Conservation (phyloP, 2,329 filamentous ascomycete species). For the Bipolaris zeicola region DNA sequence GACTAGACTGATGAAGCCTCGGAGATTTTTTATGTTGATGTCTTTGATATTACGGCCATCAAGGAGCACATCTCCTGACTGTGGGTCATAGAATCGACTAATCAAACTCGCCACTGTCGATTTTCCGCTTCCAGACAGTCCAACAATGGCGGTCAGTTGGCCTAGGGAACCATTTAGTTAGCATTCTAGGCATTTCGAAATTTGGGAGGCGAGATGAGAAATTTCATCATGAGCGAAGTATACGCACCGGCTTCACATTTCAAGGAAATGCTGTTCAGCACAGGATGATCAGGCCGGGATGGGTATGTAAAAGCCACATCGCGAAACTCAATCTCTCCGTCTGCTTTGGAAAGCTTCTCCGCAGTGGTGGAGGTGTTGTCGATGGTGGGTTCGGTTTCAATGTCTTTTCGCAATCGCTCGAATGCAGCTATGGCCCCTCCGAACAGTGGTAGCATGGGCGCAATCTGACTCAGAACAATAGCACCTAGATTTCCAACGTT, state of each 20-base stretch:
- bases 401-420: constrained; percentile 63
- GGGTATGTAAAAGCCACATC: constrained; percentile 52
- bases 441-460: constrained; percentile 58
- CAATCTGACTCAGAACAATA: constrained; percentile 54
- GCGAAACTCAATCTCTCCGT: constrained; percentile 57
- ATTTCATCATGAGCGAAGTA: neutral
- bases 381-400: constrained; percentile 55
- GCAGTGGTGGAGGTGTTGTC: constrained; percentile 44
- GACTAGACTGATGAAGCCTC: constrained; percentile 51
- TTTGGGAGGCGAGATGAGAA: too few species aligned
- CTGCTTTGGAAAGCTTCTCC: constrained; percentile 25
- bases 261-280: constrained; percentile 48
- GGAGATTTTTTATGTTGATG: constrained; percentile 45
- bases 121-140: constrained; percentile 51
- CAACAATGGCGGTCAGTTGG: constrained; percentile 52
- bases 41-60: constrained; percentile 55
- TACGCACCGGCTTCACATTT: constrained; percentile 37
- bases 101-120: constrained; percentile 50
- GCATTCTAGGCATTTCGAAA: too few species aligned
- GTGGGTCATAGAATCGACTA: constrained; percentile 49
- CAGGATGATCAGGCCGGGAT: constrained; percentile 48
- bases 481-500: constrained; percentile 41
- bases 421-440: constrained; percentile 60
- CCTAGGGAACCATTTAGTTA: constrained; percentile 12
- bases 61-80: constrained; percentile 62